Base-by-base conservation (phyloP, 2,329 filamentous ascomycete species). In the Alternaria ethzedia region DNA sequence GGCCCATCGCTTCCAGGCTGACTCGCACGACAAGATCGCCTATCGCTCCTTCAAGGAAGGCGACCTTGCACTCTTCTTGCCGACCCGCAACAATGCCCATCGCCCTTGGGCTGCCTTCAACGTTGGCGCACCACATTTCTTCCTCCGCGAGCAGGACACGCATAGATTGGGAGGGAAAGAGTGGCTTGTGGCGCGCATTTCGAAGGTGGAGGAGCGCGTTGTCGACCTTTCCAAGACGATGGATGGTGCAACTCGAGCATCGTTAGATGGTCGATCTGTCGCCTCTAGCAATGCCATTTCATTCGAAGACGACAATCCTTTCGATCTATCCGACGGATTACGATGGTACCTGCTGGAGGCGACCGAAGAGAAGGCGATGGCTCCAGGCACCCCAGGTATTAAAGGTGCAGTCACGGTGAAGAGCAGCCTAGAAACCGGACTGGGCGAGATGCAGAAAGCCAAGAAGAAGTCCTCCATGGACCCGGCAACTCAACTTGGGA, bases 41-140 rank as follows among this genome's bases (percentile, higher is more conserved):
- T 97, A 96, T 78, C 91, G 91, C 64, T 90, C 95, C 54, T 99
- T 99, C 84, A 98, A 97, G 76, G 94, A 97, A 79, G 95, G 96
- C 8, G 96, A 99, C 75, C 86, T 99, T 13, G 96, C 95, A 12
- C 82, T 99, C 3, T 99, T 99, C 83, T 83, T 99, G 44, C 96
- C 96, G 0, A 99, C 96, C 0, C 87, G 95, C 36, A 98, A 97
- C 77, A 94, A 98, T 80, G 92, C 92, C 41, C 96, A 94, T 5
- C 91, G 95, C 15, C 95, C 96, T 1, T 99, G 96, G 96, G 96
- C 96, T 6, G 96, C 96, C 1, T 99, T 99, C 86, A 99, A 99
- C 74, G 92, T 99, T 30, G 95, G 94, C 1, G 97, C 95, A 64
- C 96, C 96, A 9, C 96, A 99, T 79, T 98, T 96, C 82, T 99